Base-by-base conservation (phyloP, 176 grass and related monocot species). In the Rhynchospora tenuis region DNA sequence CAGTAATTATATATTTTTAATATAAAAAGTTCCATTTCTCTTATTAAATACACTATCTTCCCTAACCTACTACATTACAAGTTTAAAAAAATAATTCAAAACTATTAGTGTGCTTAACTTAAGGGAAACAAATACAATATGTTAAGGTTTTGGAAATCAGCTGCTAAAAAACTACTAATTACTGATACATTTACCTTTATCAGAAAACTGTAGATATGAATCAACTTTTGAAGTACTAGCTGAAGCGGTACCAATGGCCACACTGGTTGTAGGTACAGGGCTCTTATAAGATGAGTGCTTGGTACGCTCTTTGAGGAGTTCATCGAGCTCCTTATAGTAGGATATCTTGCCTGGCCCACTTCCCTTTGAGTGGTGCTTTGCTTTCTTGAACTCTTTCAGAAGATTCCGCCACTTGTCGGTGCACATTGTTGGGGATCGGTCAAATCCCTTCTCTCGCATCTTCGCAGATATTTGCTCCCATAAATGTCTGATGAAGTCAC, bases 311-410 rank as follows among this genome's bases (percentile, higher is more conserved):
- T 92, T 99, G 56, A 99, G 89, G 80, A 99, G 60, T 86, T 99
- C 97, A 67, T 99, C 97, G 59, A 99, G 92, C 83, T 99, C 97
- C 88, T 93, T 99, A 74, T 99, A 99, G 89, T 89, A 99, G 0
- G 93, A 92, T 89, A 99, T 93, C 85, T 99, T 96, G 26, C 83
- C 93, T 16, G 91, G 85, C 23, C 93, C 89, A 9, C 80, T 90
- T 46, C 84, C 88, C 28, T 90, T 90, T 12, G 87, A 74, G 73
- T 92, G 93, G 85, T 94, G 90, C 84, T 94, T 94, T 74, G 88
- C 96, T 93, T 95, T 99, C 86, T 99, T 99, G 86, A 99, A 95
- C 85, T 99, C 93, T 88, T 99, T 99, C 48, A 95, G 89, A 7
- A 99, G 81, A 87, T 95, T 99, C 59, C 96, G 84, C 96, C 96